Evolutionary conservation across 1,284 basidiomycete genomes (phyloP).

Genomic region (Mycocalia duriaeana): DNA sequence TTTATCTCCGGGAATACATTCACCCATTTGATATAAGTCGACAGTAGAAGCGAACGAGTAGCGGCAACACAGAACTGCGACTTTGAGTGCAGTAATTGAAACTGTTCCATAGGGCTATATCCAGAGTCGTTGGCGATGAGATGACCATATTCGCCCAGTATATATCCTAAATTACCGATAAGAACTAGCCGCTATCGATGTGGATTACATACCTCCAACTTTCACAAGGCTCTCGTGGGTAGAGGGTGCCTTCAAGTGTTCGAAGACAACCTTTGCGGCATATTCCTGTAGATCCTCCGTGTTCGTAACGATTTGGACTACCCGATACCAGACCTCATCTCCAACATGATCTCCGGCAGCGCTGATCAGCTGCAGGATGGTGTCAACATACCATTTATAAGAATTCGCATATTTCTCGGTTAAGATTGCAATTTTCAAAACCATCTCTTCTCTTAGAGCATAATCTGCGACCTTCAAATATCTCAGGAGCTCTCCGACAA

Average conservation of each 20-base stretch:
- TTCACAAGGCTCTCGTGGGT: constrained; percentile 97
- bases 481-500: constrained; percentile 90
- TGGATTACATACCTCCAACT: constrained; percentile 77
- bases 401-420: constrained; percentile 96
- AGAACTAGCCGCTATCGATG: background rate
- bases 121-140: constrained; percentile 93
- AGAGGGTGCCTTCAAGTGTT: constrained; percentile 83
- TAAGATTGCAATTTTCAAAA: constrained; percentile 95
- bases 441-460: constrained; percentile 95
- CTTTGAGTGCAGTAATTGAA: constrained; percentile 90
- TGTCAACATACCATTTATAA: constrained; percentile 97
- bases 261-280: constrained; percentile 90
- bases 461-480: constrained; percentile 96
- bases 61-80: constrained; percentile 92
- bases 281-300: constrained; percentile 96
- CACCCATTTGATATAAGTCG: constrained; percentile 99
- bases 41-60: constrained; percentile 88
- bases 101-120: constrained; percentile 92
- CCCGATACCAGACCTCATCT: constrained; percentile 98
- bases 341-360: constrained; percentile 97
- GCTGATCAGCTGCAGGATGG: constrained; percentile 90
- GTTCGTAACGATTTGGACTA: constrained; percentile 97
- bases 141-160: constrained; percentile 96
- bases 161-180: constrained; percentile 61
- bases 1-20: constrained; percentile 99